These are phyloP conservation scores for Fusarium papillatum DNA, from an alignment of 2,329 filamentous ascomycete species.

Conservation along the genomic window DNA sequence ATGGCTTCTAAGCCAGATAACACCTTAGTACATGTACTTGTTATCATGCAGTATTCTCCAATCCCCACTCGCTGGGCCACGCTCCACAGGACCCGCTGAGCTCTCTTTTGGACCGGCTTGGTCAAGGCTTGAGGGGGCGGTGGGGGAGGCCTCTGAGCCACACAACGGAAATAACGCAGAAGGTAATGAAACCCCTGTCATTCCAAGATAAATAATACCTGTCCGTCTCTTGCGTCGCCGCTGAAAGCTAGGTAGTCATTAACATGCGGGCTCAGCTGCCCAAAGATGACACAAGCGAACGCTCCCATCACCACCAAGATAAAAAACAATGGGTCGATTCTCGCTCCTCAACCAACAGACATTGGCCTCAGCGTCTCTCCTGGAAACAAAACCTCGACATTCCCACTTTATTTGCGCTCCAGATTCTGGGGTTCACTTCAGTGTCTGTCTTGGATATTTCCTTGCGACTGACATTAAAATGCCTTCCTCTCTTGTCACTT, in stretches of 20 bases:
- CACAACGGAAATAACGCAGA: no score
- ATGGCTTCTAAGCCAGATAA: fast-evolving
- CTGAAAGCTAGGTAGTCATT: neutral
- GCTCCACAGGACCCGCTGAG: neutral
- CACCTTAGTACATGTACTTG: fast-evolving
- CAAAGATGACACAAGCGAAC: neutral
- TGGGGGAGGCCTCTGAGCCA: no score
- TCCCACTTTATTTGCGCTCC: neutral
- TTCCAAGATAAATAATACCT: neutral
- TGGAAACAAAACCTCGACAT: neutral
- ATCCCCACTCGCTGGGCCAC: neutral
- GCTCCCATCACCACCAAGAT: neutral
- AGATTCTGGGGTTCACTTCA: neutral
- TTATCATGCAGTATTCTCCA: neutral
- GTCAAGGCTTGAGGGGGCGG: no score
- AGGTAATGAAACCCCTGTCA: neutral
- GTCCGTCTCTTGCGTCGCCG: fast-evolving
- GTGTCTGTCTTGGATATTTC: neutral
- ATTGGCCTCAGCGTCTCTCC: neutral
- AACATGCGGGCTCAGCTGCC: neutral
- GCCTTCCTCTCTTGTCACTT: conserved; percentile 9
- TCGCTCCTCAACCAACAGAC: neutral
- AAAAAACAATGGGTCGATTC: neutral
- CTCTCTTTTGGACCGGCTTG: neutral
- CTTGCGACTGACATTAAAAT: neutral